Evolutionary conservation across 2,329 filamentous ascomycete species (phyloP), one percentile per base, ranked within the genome.

Genomic region (Chalara sp.): DNA sequence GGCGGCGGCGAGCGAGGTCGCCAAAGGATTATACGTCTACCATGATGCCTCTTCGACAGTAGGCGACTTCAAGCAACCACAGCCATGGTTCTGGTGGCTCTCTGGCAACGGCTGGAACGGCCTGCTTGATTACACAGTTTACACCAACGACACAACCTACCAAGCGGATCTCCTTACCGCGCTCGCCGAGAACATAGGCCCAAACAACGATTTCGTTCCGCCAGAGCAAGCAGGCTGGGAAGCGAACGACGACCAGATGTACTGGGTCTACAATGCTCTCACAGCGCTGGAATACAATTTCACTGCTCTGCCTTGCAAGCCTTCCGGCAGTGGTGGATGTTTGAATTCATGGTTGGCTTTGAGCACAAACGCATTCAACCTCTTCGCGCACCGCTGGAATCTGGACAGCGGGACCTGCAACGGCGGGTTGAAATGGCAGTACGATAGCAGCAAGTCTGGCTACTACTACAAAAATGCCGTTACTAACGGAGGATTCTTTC

Each of bases 341-440:
- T 21, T 21, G 21, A 21, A 21, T 21, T 21, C 21, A 21, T 89
- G 84, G 80, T 73, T 88, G 4, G 80, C 83, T 4, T 76, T 93
- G 6, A 87, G 84, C 2, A 83, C 89, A 65, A 86, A 84, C 44
- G 86, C 89, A 32, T 93, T 92, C 72, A 88, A 93, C 66, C 84
- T 81, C 5, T 87, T 91, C 61, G 81, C 80, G 2, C 71, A 73
- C 21, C 78, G 87, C 42, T 93, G 87, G 87, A 21, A 21, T 21
- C 21, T 21, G 21, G 87, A 91, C 55, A 72, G 67, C 0, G 67
- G 73, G 0, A 71, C 79, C 49, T 95, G 89, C 59, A 74, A 73
- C n/a, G 89, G 88, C 35, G 89, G 89, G 5, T 66, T 93, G 44
- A 78, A 86, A 53, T 92, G 87, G 87, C 89, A 95, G 69, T 89